These are phyloP conservation scores for Iberis pinnata DNA, from an alignment of 345 rosid genomes.

Conservation along the genomic window DNA sequence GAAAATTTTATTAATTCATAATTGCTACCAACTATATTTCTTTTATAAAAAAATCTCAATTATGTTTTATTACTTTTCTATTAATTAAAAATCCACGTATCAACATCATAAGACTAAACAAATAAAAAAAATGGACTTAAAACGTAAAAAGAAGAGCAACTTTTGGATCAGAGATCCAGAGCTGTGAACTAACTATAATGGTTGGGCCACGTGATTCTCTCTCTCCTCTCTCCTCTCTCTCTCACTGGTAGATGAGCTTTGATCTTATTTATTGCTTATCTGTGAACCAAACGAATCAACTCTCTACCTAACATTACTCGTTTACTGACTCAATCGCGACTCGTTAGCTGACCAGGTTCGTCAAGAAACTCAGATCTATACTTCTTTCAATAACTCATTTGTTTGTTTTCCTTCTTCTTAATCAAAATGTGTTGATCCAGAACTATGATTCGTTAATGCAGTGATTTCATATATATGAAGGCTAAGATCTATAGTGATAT, in stretches of 20 bases:
- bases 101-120: too few species aligned
- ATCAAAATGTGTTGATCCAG: too few species aligned
- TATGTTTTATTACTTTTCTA: too few species aligned
- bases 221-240: neutral
- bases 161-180: slow-evolving; percentile 7
- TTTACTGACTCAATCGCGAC: neutral
- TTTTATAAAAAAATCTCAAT: too few species aligned
- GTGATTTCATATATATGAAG: too few species aligned
- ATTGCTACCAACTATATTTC: too few species aligned
- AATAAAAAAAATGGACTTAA: neutral
- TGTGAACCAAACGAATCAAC: neutral
- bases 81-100: too few species aligned
- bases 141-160: neutral
- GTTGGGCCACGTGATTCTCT: slow-evolving; percentile 30
- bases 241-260: slow-evolving; percentile 10
- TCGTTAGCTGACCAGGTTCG: neutral
- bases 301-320: neutral
- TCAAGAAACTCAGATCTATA: neutral
- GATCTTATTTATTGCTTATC: slow-evolving; percentile 13
- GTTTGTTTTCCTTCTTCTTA: neutral
- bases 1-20: too few species aligned
- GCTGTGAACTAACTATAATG: slow-evolving; percentile 37
- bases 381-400: too few species aligned
- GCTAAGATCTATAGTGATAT: too few species aligned
- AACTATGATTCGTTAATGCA: too few species aligned